Evolutionary conservation across 2,329 filamentous ascomycete genomes (phyloP), one percentile per base, ranked within the genome.

Genomic region (Penicillium brevicompactum): DNA sequence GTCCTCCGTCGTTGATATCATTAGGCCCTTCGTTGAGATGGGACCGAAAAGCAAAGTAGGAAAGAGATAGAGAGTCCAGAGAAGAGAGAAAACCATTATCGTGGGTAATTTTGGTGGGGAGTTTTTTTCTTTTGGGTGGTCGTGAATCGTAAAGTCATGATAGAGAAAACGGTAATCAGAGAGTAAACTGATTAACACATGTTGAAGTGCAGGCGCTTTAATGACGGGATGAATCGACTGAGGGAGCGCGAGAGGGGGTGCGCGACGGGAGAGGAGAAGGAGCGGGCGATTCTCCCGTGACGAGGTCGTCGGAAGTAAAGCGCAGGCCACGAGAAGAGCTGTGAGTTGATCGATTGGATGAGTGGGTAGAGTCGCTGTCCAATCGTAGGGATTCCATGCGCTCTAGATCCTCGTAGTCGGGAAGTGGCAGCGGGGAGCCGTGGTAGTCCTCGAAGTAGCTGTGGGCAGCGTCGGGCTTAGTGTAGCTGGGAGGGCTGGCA

Each of bases 401-500:
- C 54, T 81, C 79, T 34, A 82, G 65, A 43, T 81, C 78, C 32
- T 76, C 73, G 51, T 80, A 72, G 16, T 82, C 76, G 0, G 72
- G 74, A 1, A 74, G 61, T 1, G 70, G 60, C 2, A 78, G 63
- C 2, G 72, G 71, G 11, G 78, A 75, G 11, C 78, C 78, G 37
- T 70, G 59, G 59, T 82, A 81, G 50, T 81, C 76, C 52, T 77
- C 73, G 53, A 82, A 76, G 7, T 72, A 64, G 58, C 74, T 74
- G 62, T 80, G 53, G 31, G 57, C 59, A 18, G 67, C 69, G 50
- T 74, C 70, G 11, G 72, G 64, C 56, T 67, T 73, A 18, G 70
- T 78, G 74, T 92, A 92, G 5, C 80, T 82, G 0, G 93, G 93
- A 46, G 93, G 93, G 66, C 88, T 91, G 2, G 86, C 87, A 1